Evolutionary conservation across 768 basidiomycete genomes (phyloP).

Genomic region (Strobilomyces echinocephalus): DNA sequence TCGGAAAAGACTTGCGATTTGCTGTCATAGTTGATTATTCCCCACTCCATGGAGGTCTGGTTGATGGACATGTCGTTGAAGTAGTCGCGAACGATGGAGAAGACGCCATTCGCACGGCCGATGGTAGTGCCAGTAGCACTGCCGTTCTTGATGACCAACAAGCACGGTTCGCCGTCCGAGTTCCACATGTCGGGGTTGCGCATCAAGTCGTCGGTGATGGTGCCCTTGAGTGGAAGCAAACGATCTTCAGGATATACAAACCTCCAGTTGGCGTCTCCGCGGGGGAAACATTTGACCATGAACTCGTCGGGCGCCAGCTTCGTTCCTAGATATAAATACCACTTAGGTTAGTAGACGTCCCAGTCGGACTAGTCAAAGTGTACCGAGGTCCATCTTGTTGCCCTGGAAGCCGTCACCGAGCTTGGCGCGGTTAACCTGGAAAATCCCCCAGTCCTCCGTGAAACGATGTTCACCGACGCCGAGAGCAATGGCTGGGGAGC

Average conservation of each 20-base stretch:
- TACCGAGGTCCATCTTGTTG: background rate
- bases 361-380: background rate
- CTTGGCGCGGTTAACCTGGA: background rate
- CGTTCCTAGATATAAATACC: background rate
- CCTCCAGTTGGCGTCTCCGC: background rate
- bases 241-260: background rate
- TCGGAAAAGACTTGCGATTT: too few relatives aligned
- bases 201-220: background rate
- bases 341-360: too few relatives aligned
- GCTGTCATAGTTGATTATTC: background rate
- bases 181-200: background rate
- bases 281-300: background rate
- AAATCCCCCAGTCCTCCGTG: background rate
- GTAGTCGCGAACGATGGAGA: background rate
- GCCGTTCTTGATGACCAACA: background rate
- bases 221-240: background rate
- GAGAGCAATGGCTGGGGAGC: background rate
- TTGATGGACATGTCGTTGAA: background rate
- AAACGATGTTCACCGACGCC: background rate
- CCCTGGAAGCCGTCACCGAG: background rate
- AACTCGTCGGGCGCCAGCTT: background rate
- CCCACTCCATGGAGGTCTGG: background rate
- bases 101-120: background rate
- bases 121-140: background rate
- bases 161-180: background rate